phyloP scores from a whole-genome alignment of 2,329 filamentous ascomycete species.

The Fusarium robinianum region DNA sequence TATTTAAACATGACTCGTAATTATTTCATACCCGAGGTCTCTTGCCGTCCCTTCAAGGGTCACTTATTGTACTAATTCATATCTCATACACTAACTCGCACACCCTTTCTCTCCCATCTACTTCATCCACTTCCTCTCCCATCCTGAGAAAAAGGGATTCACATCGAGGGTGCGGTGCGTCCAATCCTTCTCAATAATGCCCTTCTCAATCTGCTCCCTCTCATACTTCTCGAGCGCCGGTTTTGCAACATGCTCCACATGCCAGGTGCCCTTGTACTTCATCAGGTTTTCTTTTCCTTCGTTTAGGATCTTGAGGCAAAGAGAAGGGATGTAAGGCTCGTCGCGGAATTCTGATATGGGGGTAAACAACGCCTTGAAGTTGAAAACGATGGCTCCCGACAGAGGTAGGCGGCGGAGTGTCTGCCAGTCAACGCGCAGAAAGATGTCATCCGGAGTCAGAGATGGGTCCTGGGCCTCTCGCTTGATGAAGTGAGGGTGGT shows the following conservation, averaged over 20 bases:
- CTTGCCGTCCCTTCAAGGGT: too few species aligned
- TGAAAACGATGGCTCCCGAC: conserved; percentile 77
- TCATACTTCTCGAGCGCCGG: conserved; percentile 67
- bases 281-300: conserved; percentile 65
- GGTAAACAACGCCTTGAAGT: conserved; percentile 87
- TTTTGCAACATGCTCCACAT: conserved; percentile 73
- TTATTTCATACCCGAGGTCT: too few species aligned
- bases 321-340: conserved; percentile 72
- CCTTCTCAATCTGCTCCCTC: conserved; percentile 66
- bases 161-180: conserved; percentile 71
- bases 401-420: conserved; percentile 79
- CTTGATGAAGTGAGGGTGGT: conserved; percentile 65
- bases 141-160: conserved; percentile 75
- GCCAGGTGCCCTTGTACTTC: conserved; percentile 83
- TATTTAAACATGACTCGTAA: too few species aligned
- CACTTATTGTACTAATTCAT: too few species aligned
- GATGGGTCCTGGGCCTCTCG: conserved; percentile 61
- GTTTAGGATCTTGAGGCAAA: conserved; percentile 69
- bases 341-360: conserved; percentile 69
- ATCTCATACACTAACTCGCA: too few species aligned
- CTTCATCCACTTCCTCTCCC: conserved; percentile 55
- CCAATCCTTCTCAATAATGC: conserved; percentile 66
- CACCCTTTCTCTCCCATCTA: too few species aligned
- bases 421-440: conserved; percentile 86
- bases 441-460: conserved; percentile 62